Conservation (phyloP, 2,329 filamentous ascomycete species). For the Ambrosiella cleistominuta region DNA sequence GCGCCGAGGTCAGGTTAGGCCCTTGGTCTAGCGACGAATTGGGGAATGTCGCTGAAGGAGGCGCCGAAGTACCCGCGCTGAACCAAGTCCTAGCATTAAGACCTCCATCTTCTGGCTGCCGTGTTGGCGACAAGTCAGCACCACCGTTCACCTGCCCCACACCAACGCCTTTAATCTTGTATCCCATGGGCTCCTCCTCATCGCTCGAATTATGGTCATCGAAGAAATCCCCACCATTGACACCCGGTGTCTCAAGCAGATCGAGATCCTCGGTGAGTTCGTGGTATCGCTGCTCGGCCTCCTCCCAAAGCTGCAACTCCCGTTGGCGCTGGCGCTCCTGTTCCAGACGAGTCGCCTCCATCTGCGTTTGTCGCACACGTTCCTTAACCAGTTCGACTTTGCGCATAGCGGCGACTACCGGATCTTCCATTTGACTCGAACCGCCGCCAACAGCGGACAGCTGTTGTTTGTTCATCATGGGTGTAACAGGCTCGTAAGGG, state of each 20-base stretch:
- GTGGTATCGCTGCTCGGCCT: neutral
- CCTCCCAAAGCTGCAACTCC: slow-evolving; percentile 19
- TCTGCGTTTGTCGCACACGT: slow-evolving; percentile 53
- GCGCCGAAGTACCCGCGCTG: slow-evolving; percentile 9
- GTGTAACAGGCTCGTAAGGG: slow-evolving; percentile 56
- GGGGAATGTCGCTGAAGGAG: slow-evolving; percentile 8
- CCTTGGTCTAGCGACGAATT: neutral
- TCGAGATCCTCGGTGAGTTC: neutral
- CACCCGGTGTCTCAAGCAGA: slow-evolving; percentile 1
- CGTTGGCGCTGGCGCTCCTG: slow-evolving; percentile 27
- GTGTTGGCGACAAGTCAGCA: neutral
- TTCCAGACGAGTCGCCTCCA: slow-evolving; percentile 38
- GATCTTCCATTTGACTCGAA: slow-evolving; percentile 21
- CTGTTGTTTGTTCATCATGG: slow-evolving; percentile 22
- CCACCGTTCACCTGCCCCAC: slow-evolving; percentile 27
- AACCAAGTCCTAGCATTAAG: slow-evolving; percentile 10
- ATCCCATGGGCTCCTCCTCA: slow-evolving; percentile 62
- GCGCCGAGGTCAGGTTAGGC: neutral
- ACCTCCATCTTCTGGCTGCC: neutral
- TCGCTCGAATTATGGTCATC: slow-evolving; percentile 48
- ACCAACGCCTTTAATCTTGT: slow-evolving; percentile 66
- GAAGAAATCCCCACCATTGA: slow-evolving; percentile 25
- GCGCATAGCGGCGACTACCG: slow-evolving; percentile 29
- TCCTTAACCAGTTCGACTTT: slow-evolving; percentile 63
- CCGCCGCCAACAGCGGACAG: slow-evolving; percentile 20